Base-by-base conservation (phyloP, 805 yeast species). In the Isabelozyma rhagii region DNA sequence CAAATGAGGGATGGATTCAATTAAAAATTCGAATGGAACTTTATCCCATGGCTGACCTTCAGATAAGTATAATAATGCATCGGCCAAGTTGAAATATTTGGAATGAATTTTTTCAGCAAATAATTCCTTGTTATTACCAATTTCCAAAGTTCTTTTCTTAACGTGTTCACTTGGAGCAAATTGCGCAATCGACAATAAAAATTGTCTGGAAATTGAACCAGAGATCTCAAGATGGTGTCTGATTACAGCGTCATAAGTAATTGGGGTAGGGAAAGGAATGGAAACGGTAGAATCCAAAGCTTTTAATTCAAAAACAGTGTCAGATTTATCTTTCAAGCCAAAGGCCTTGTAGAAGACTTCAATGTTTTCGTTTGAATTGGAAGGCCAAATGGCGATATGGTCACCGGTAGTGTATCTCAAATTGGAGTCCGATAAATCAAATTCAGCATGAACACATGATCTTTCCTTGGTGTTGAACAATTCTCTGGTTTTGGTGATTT, bases 321-420 rank as follows among this genome's bases (percentile, higher is more conserved):
- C 76, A 51, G 75, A 73, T 59, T 80, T 81, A 31, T 65, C 75
- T 11, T 67, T 59, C 51, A 92, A 75, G 34, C 81, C 85, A 48
- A 93, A 82, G 5, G 87, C 83, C 43, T 70, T 57, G 51, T 87
- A 71, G 58, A 94, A 87, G 41, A 77, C 74, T n/a, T 72, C 77
- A 34, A 91, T 85, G 59, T 87, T 82, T 64, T 84, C 89, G 61
- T 85, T 76, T 1, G 96, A 75, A 69, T 93, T 93, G 21, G 94
- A 89, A 36, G 97, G 94, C 96, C 97, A 89, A 50, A 94, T 75
- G 13, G 97, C 98, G 54, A 94, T 71, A 70, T 93, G 98, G 66
- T 93, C 99, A 68, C 99, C 99, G 4, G 99, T 93, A 44, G 93
- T 77, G 69, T 93, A 93, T 59, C 85, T 83, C 62, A 94, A 74